Percentiles rank a stretch among this genome's conserved stretches.
phyloP scores from a whole-genome alignment of 192 early-diverging fungal genomes.

The Coemansia sp. region DNA sequence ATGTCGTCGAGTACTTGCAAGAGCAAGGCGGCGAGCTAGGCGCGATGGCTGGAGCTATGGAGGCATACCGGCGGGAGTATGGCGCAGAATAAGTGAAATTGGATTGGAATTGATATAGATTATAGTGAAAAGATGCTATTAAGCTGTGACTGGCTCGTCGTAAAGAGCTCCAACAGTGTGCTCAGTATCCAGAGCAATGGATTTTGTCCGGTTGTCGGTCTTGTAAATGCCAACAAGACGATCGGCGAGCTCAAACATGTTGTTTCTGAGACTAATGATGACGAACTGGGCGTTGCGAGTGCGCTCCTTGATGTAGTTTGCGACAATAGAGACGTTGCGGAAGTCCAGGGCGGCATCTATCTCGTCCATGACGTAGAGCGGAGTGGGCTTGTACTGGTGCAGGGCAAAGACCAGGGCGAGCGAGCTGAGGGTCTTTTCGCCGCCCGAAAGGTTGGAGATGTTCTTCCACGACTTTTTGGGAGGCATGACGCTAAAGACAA shows the following conservation, averaged over 20 bases:
- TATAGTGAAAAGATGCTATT: neutral
- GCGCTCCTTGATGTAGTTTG: conserved; percentile 97
- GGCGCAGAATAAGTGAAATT: conserved; percentile 61
- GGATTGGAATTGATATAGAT: neutral
- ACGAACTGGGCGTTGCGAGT: conserved; percentile 98
- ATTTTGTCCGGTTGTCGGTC: conserved; percentile 87
- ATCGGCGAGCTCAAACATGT: conserved; percentile 99
- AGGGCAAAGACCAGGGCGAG: conserved; percentile 98
- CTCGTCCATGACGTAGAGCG: conserved; percentile 99
- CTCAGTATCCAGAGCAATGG: conserved; percentile 54
- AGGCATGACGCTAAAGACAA: conserved; percentile 99
- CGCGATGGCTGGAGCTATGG: conserved; percentile 68
- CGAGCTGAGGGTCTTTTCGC: conserved; percentile 99
- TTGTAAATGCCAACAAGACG: conserved; percentile 99
- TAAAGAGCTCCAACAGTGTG: conserved; percentile 31
- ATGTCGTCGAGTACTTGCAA: conserved; percentile 87
- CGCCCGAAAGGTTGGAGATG: conserved; percentile 98
- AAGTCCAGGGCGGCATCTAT: conserved; percentile 99
- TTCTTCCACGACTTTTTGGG: conserved; percentile 99
- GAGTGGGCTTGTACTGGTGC: conserved; percentile 99
- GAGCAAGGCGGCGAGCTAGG: conserved; percentile 53
- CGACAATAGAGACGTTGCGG: conserved; percentile 98
- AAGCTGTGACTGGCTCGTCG: neutral
- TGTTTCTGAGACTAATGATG: conserved; percentile 97
- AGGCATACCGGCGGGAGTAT: conserved; percentile 77